phyloP scores from a whole-genome alignment of 2,329 filamentous ascomycete genomes.

The Sporothrix protearum region DNA sequence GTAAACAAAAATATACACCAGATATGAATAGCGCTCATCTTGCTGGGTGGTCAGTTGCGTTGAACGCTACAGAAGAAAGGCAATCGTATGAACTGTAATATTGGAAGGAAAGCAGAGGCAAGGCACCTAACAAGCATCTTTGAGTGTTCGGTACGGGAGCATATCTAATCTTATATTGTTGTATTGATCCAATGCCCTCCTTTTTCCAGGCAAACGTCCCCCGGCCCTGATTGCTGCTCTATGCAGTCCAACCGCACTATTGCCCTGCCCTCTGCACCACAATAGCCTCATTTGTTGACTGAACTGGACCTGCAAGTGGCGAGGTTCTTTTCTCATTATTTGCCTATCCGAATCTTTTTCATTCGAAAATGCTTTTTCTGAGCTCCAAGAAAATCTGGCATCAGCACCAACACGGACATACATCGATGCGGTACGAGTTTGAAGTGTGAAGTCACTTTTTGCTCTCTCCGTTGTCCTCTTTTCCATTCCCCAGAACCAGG shows the following conservation, averaged over 20 bases:
- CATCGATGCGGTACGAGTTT: slow-evolving; percentile 5
- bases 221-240: neutral
- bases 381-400: neutral
- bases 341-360: neutral
- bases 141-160: slow-evolving; percentile 2
- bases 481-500: neutral
- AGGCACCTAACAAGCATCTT: neutral
- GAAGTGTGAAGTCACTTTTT: neutral
- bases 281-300: neutral
- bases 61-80: neutral
- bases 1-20: neutral
- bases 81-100: neutral
- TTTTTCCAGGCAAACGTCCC: slow-evolving; percentile 5
- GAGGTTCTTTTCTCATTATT: neutral
- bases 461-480: neutral
- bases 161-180: neutral
- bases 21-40: neutral
- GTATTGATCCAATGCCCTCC: neutral
- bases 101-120: neutral
- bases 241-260: neutral
- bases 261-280: neutral
- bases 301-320: slow-evolving; percentile 8
- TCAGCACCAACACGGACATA: neutral
- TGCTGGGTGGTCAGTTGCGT: neutral
- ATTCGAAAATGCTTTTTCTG: neutral